A percentile compares a stretch with the other conserved stretches of the same genome.
Conservation (phyloP, 768 basidiomycete genomes). For the Infundibulicybe gibba region DNA sequence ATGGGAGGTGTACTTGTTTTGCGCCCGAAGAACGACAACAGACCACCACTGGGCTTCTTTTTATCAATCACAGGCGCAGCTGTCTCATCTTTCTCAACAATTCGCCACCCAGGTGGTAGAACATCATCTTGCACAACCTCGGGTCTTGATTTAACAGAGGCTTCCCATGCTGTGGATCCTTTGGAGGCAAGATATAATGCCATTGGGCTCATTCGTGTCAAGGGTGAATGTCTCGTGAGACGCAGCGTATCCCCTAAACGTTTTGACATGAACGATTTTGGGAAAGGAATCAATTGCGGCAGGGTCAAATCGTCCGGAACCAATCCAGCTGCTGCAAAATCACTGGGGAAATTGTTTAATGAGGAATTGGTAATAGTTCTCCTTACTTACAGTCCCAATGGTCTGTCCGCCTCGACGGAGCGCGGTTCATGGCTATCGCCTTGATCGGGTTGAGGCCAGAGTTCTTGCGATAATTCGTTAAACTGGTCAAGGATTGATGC, state of each 20-base stretch:
- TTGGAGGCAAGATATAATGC: slow-evolving; percentile 66
- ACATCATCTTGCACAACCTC: slow-evolving; percentile 50
- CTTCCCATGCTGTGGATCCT: slow-evolving; percentile 76
- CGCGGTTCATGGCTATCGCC: slow-evolving; percentile 13
- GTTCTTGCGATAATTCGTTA: slow-evolving; percentile 43
- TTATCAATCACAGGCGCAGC: slow-evolving; percentile 25
- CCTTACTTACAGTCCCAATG: no score
- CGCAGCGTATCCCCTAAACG: slow-evolving; percentile 58
- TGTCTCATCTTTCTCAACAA: slow-evolving; percentile 54
- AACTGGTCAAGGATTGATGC: slow-evolving; percentile 52
- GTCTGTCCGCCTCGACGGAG: slow-evolving; percentile 29
- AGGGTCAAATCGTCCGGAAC: slow-evolving; percentile 50
- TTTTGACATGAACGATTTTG: slow-evolving; percentile 54
- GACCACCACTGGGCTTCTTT: slow-evolving; percentile 50
- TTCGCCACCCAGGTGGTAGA: slow-evolving; percentile 69
- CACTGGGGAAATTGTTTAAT: slow-evolving; percentile 23
- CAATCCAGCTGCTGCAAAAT: slow-evolving; percentile 34
- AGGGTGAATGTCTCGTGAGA: slow-evolving; percentile 55
- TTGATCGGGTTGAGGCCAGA: slow-evolving; percentile 40
- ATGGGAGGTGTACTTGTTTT: slow-evolving; percentile 12
- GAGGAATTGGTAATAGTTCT: no score
- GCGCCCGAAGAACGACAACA: slow-evolving; percentile 76
- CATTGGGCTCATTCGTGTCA: slow-evolving; percentile 61
- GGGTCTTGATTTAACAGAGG: slow-evolving; percentile 52
- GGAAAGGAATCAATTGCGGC: slow-evolving; percentile 45